These are phyloP conservation scores for Alternaria solani DNA, from an alignment of 2,329 filamentous ascomycete species.

Conservation along the genomic window DNA sequence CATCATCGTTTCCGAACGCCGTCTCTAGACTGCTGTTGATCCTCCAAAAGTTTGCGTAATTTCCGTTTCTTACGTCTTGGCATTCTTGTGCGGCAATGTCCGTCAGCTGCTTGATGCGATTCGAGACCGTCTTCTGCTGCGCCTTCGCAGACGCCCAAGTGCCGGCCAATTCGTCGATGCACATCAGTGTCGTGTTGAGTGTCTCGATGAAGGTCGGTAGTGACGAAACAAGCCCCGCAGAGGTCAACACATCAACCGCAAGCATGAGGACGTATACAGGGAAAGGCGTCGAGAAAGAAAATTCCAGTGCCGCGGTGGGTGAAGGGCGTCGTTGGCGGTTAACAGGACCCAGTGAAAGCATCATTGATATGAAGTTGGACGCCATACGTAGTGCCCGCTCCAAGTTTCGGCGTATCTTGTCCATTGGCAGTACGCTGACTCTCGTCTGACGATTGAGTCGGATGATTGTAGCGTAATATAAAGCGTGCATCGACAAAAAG, in stretches of 20 bases:
- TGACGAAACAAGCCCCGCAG: slow-evolving; percentile 57
- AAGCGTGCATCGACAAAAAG: slow-evolving; percentile 70
- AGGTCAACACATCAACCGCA: slow-evolving; percentile 72
- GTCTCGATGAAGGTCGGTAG: slow-evolving; percentile 64
- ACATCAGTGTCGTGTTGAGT: slow-evolving; percentile 61
- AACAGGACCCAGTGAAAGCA: slow-evolving; percentile 40
- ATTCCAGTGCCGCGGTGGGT: slow-evolving; percentile 38
- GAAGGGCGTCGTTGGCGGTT: slow-evolving; percentile 39
- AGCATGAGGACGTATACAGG: slow-evolving; percentile 68
- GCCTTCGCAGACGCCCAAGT: slow-evolving; percentile 68
- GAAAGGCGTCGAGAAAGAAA: slow-evolving; percentile 63
- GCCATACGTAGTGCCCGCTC: slow-evolving; percentile 40
- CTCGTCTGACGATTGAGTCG: slow-evolving; percentile 69
- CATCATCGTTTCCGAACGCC: slow-evolving; percentile 54
- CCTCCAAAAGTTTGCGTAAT: slow-evolving; percentile 48
- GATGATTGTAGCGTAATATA: slow-evolving; percentile 71
- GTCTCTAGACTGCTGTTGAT: slow-evolving; percentile 51
- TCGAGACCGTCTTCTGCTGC: slow-evolving; percentile 60
- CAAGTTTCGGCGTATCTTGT: slow-evolving; percentile 44
- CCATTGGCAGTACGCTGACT: slow-evolving; percentile 33
- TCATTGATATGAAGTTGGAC: slow-evolving; percentile 42
- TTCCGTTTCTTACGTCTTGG: slow-evolving; percentile 38
- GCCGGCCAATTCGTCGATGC: slow-evolving; percentile 64
- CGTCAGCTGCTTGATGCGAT: slow-evolving; percentile 56
- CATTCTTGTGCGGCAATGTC: slow-evolving; percentile 51